Evolutionary conservation across 2,329 filamentous ascomycete genomes (phyloP).

Genomic region (Amauroascus niger): DNA sequence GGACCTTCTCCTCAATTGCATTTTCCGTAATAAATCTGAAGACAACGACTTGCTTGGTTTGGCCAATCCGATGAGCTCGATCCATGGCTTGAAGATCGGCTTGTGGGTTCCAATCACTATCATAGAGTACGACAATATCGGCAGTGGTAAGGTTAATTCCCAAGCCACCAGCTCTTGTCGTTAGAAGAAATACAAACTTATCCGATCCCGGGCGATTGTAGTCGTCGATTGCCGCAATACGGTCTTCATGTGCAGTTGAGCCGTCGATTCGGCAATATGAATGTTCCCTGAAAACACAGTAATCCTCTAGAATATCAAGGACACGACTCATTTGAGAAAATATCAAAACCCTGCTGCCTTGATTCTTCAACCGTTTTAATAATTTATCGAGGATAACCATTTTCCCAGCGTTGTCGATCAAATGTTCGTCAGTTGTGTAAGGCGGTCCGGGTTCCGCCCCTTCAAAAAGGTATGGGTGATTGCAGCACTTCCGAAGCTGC

Average conservation of each 20-base stretch:
- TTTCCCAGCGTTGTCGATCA: constrained; percentile 87
- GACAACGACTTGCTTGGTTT: constrained; percentile 95
- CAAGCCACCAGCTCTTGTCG: constrained; percentile 86
- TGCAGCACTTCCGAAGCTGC: constrained; percentile 98
- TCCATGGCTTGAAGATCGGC: constrained; percentile 99
- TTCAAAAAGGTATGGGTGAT: constrained; percentile 96
- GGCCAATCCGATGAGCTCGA: constrained; percentile 92
- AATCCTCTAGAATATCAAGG: constrained; percentile 93
- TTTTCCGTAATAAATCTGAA: constrained; percentile 97
- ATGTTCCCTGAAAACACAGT: constrained; percentile 89
- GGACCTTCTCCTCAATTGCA: constrained; percentile 94
- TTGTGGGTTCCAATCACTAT: constrained; percentile 98
- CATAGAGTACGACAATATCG: constrained; percentile 92
- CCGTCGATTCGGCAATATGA: constrained; percentile 97
- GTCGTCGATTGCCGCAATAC: constrained; percentile 93
- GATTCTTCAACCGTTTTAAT: constrained; percentile 66
- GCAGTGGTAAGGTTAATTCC: constrained; percentile 94
- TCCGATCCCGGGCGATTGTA: constrained; percentile 96
- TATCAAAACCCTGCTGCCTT: constrained; percentile 92
- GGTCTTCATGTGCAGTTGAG: constrained; percentile 91
- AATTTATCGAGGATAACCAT: constrained; percentile 96
- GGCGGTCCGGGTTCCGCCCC: constrained; percentile 93
- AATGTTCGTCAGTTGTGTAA: constrained; percentile 95
- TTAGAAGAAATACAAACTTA: constrained; percentile 92
- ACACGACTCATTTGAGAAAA: constrained; percentile 99